A percentile compares a stretch with the other conserved stretches of the same genome.
phyloP scores from a whole-genome alignment of 202 grass and related monocot genomes.

The Cymbopogon flexuosus region DNA sequence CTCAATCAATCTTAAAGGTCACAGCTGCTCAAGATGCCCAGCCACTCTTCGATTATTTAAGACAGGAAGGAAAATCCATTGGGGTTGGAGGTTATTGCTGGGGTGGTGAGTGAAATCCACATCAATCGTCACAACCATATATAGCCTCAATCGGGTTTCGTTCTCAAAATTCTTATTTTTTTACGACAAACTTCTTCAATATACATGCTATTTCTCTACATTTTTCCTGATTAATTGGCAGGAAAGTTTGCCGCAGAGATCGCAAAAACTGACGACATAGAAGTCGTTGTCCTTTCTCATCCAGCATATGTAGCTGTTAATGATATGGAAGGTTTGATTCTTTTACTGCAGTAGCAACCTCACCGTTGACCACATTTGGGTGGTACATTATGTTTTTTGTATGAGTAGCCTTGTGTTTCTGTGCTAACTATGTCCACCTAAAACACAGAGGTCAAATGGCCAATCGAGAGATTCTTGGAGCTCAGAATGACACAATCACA shows the following conservation, averaged over 20 bases:
- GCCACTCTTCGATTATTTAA: background rate
- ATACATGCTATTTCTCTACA: background rate
- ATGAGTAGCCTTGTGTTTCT: background rate
- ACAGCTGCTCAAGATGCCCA: background rate
- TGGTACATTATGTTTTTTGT: background rate
- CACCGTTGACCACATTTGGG: background rate
- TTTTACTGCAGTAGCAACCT: background rate
- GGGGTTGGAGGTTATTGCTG: conserved; percentile 24
- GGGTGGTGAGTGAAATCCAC: conserved; percentile 16
- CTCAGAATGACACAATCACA: conserved; percentile 4
- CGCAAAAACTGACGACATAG: background rate
- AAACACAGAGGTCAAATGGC: conserved; percentile 10
- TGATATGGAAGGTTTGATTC: conserved; percentile 3
- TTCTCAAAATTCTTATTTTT: background rate
- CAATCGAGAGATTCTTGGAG: conserved; percentile 19
- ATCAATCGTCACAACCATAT: background rate
- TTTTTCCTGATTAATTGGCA: background rate
- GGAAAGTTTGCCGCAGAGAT: background rate
- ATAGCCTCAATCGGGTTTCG: background rate
- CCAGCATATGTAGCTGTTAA: background rate
- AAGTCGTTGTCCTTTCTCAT: conserved; percentile 13
- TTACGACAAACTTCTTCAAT: too few relatives aligned
- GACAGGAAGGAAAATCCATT: background rate
- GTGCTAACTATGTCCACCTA: background rate
- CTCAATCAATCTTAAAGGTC: background rate